phyloP scores from a whole-genome alignment of 106 monocot species.

The Phalaenopsis equestris region DNA sequence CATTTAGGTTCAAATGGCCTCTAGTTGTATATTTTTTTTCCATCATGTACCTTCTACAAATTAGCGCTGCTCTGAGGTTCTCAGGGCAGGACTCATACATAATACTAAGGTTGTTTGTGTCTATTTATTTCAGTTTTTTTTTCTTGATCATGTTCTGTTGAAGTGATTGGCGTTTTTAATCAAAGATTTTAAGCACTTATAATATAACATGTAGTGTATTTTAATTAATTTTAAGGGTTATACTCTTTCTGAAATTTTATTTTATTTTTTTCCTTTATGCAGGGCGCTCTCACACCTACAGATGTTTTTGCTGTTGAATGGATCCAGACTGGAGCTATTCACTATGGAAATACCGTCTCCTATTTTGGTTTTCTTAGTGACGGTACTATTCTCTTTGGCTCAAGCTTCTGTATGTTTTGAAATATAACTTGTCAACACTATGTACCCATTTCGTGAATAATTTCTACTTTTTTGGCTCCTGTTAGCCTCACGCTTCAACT shows the following conservation, averaged over 20 bases:
- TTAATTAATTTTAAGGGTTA: background rate
- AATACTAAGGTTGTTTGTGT: too few species aligned
- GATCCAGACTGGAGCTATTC: constrained; percentile 69
- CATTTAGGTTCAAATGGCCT: too few species aligned
- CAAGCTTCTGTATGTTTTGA: background rate
- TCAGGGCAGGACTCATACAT: too few species aligned
- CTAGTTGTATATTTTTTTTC: too few species aligned
- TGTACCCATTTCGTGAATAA: background rate
- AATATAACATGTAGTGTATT: background rate
- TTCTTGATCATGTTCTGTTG: background rate
- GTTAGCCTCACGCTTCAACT: too few species aligned
- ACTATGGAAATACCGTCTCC: constrained; percentile 85
- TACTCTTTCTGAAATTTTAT: background rate
- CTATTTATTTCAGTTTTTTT: too few species aligned
- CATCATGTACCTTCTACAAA: too few species aligned
- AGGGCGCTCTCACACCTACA: constrained; percentile 79
- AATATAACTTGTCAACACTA: background rate
- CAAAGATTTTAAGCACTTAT: background rate
- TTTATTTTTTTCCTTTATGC: background rate
- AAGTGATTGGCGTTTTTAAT: background rate
- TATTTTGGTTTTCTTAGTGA: constrained; percentile 96
- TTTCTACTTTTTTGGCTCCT: background rate
- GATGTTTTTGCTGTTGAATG: constrained; percentile 94
- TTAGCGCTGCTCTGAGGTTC: too few species aligned
- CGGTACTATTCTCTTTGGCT: constrained; percentile 43